These are phyloP conservation scores for Wickerhamomyces rabaulensis DNA, from an alignment of 805 yeast genomes.

Conservation along the genomic window DNA sequence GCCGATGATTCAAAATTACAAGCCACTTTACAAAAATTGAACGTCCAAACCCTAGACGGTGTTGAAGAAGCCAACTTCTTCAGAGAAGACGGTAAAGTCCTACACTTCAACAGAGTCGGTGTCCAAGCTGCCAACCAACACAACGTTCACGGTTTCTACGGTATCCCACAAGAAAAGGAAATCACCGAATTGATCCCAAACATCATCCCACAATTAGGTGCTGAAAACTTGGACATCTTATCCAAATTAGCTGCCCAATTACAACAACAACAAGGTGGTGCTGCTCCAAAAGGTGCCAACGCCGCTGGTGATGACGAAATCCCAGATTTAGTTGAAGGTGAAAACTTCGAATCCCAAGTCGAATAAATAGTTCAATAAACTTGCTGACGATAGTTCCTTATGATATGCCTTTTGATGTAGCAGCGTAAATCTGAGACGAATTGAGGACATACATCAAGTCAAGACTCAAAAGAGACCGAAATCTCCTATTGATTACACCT, in stretches of 20 bases:
- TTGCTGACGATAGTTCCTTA: neutral
- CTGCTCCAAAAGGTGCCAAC: slow-evolving; percentile 39
- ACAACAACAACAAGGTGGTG: slow-evolving; percentile 52
- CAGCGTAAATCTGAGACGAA: neutral
- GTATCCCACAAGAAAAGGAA: slow-evolving; percentile 89
- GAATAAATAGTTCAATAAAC: slow-evolving; percentile 28
- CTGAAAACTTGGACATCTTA: slow-evolving; percentile 88
- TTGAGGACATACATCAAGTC: too few relatives aligned
- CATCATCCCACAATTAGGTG: slow-evolving; percentile 93
- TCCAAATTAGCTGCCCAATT: slow-evolving; percentile 86
- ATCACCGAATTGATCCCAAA: slow-evolving; percentile 90
- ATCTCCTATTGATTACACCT: too few relatives aligned
- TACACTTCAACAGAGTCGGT: slow-evolving; percentile 95
- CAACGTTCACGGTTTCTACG: slow-evolving; percentile 93
- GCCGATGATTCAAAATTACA: slow-evolving; percentile 90
- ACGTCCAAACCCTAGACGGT: slow-evolving; percentile 82
- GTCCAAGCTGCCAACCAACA: slow-evolving; percentile 87
- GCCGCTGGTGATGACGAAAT: slow-evolving; percentile 52
- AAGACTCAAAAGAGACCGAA: too few relatives aligned
- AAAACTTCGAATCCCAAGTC: slow-evolving; percentile 45
- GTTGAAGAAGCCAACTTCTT: slow-evolving; percentile 97
- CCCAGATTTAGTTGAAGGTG: slow-evolving; percentile 80
- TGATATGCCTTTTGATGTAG: neutral
- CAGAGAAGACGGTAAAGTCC: slow-evolving; percentile 92
- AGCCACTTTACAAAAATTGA: slow-evolving; percentile 81